These are phyloP conservation scores for Tolypocladium ophioglossoides DNA, from an alignment of 2,329 filamentous ascomycete species.

Conservation along the genomic window DNA sequence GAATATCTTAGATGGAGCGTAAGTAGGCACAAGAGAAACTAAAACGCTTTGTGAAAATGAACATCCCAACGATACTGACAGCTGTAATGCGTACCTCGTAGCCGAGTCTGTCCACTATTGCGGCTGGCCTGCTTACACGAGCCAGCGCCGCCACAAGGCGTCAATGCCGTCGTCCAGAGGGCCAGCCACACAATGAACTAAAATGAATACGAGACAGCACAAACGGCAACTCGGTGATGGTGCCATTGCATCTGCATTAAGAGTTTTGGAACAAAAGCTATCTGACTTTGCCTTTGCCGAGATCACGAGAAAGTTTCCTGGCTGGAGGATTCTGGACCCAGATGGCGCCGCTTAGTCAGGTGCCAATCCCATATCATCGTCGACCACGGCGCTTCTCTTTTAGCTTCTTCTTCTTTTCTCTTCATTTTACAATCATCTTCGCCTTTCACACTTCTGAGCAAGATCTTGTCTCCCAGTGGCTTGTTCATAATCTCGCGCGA, in stretches of 20 bases:
- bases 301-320: not conserved
- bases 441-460: constrained; percentile 23
- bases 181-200: not conserved
- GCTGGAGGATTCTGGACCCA: not conserved
- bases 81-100: not conserved
- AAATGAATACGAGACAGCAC: not conserved
- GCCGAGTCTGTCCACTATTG: not conserved
- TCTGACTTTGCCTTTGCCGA: not conserved
- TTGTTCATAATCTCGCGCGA: constrained; percentile 36
- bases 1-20: too few species aligned
- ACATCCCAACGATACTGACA: not conserved
- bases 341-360: not conserved
- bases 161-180: not conserved
- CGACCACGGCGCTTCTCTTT: not conserved
- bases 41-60: too few species aligned
- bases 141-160: not conserved
- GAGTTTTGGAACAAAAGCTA: not conserved
- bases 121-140: not conserved
- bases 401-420: constrained; percentile 15
- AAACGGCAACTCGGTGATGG: not conserved
- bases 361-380: not conserved
- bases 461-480: constrained; percentile 23
- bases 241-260: not conserved
- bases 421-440: constrained; percentile 38
- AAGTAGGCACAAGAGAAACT: too few species aligned